These are phyloP conservation scores for Citrus sp. DNA, from an alignment of 345 rosid genomes.

Conservation along the genomic window DNA sequence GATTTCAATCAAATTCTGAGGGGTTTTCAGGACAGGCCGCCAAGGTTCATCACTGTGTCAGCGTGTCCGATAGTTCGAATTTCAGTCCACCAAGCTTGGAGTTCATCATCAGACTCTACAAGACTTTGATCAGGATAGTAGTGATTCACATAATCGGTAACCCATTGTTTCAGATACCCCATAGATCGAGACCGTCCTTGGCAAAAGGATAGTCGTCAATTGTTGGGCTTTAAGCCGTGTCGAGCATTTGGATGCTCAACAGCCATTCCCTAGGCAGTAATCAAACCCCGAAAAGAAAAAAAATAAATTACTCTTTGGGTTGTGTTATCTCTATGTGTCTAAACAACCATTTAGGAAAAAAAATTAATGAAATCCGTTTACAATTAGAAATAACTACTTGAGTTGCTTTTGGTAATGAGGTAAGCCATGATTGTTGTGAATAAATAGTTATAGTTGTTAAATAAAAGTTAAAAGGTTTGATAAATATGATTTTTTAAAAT, in stretches of 20 bases:
- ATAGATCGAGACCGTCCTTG: slow-evolving; percentile 48
- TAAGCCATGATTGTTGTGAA: no score
- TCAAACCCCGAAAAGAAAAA: not conserved
- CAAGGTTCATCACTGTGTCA: slow-evolving; percentile 27
- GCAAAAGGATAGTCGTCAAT: slow-evolving; percentile 64
- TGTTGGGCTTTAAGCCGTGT: slow-evolving; percentile 44
- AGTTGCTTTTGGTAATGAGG: no score
- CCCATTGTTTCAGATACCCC: slow-evolving; percentile 46
- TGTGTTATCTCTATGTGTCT: not conserved
- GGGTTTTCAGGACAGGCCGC: slow-evolving; percentile 41
- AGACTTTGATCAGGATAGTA: slow-evolving; percentile 10
- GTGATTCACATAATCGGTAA: slow-evolving; percentile 24
- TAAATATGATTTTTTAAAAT: no score
- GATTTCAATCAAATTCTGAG: not conserved
- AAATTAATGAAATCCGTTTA: not conserved
- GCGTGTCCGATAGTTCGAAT: not conserved
- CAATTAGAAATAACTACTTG: no score
- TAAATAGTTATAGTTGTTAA: no score
- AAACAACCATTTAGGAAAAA: no score
- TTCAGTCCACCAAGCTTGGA: slow-evolving; percentile 58
- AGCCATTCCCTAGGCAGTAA: slow-evolving; percentile 51
- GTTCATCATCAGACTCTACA: slow-evolving; percentile 36
- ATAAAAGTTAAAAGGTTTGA: no score
- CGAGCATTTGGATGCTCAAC: slow-evolving; percentile 42
- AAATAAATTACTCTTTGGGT: not conserved